Evolutionary conservation across 495 filamentous ascomycete species (phyloP).

Genomic region (Lasiosphaeriaceae sp.): DNA sequence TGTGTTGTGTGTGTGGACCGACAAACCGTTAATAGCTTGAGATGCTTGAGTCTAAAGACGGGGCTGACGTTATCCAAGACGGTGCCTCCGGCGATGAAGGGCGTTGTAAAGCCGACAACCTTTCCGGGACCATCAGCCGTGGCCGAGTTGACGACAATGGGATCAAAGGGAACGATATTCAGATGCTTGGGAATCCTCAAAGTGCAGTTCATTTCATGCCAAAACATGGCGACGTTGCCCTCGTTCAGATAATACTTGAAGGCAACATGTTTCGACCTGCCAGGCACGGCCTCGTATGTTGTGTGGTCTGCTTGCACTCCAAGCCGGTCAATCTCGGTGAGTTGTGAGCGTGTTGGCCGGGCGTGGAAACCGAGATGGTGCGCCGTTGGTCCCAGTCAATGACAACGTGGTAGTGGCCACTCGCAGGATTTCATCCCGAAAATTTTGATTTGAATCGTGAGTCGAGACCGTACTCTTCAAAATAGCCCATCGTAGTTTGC

Average conservation of each 20-base stretch:
- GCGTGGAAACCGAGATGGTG: background rate
- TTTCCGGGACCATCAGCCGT: no score
- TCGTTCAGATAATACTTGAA: constrained; percentile 10
- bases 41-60: constrained; percentile 11
- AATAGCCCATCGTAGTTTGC: no score
- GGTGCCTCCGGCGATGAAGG: constrained; percentile 9
- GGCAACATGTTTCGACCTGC: background rate
- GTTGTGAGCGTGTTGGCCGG: background rate
- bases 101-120: constrained; percentile 14
- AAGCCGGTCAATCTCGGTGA: constrained; percentile 7
- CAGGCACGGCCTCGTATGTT: background rate
- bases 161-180: no score
- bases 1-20: background rate
- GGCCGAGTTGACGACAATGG: no score
- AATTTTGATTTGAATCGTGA: no score
- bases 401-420: no score
- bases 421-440: no score
- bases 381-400: background rate
- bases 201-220: no score
- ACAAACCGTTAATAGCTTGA: constrained; percentile 7
- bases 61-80: constrained; percentile 2
- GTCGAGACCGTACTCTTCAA: no score
- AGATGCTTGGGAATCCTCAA: no score
- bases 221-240: background rate
- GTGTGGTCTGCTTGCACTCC: constrained; percentile 3